These are phyloP conservation scores for Rhizophagus clarus DNA, from an alignment of 192 early-diverging fungal species.

Conservation along the genomic window DNA sequence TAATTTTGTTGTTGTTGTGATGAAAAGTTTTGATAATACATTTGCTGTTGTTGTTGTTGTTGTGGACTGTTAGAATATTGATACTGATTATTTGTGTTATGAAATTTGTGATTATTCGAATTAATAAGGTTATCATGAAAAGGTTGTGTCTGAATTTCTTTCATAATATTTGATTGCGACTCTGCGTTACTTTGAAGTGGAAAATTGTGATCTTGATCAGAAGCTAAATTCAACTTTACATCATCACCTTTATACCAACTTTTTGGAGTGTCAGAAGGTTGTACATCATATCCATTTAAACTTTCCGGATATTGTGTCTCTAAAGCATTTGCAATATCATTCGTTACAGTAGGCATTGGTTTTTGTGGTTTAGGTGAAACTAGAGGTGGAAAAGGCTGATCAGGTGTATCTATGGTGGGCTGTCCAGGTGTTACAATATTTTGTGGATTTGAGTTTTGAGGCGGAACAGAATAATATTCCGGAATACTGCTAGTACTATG, in stretches of 20 bases:
- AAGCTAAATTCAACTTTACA: slow-evolving; percentile 8
- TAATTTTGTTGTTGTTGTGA: background rate
- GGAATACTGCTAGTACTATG: background rate
- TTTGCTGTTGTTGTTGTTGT: background rate
- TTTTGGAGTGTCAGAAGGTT: background rate
- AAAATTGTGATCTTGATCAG: background rate
- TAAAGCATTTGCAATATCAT: slow-evolving; percentile 18
- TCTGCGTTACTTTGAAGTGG: background rate
- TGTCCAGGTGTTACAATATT: background rate
- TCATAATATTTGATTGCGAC: background rate
- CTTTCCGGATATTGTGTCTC: slow-evolving; percentile 1
- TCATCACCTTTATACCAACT: slow-evolving; percentile 18
- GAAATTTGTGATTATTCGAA: background rate
- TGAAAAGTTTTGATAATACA: background rate
- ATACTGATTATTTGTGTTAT: background rate
- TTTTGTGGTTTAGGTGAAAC: slow-evolving; percentile 31
- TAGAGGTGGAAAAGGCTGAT: slow-evolving; percentile 17
- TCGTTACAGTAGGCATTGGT: slow-evolving; percentile 19
- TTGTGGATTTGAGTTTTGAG: background rate
- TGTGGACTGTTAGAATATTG: background rate
- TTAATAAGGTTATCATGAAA: background rate
- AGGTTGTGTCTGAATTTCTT: background rate
- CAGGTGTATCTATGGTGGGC: background rate
- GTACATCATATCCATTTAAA: background rate
- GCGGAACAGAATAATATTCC: background rate